Base-by-base conservation (phyloP, 441 rosid genomes). In the Isatis lusitanica region DNA sequence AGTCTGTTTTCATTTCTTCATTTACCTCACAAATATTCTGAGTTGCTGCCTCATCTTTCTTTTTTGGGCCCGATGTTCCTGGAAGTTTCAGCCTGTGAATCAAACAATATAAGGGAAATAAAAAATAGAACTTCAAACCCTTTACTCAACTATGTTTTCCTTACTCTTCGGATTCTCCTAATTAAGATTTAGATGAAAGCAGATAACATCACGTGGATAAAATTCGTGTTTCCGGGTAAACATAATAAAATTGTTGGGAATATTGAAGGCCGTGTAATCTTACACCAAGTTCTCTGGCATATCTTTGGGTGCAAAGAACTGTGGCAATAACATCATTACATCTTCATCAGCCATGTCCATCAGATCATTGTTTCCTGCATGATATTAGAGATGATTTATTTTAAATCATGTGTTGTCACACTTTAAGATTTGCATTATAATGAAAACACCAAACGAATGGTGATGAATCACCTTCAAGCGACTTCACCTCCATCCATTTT, bases 301-400 rank as follows among this genome's bases (percentile, higher is more conserved):
- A 81, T 95, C 98, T 85, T 93, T 90, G 28, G 84, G 84, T 43
- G 99, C 79, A 77, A 95, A 95, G 75, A 88, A 80, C 18, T 92
- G 92, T 33, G 99, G 98, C 78, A 90, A 77, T 56, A 95, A 68
- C 81, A 90, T 86, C 96, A 93, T 87, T 61, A 87, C 81, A 81
- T 88, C 94, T 71, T 95, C 98, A 53, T 85, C 87, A 78, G 88
- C 98, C 74, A 85, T 58, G 78, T 84, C 94, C 86, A 84, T 83
- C 52, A 89, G 81, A 79, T 86, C 87, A 63, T 66, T 81, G 60
- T 85, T 83, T 55, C 79, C 98, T 89, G 64, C 66, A 56, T 56
- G 40, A 71, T 6, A 63, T 43, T 7, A 31, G 24, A 61, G 6
- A 69, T 53, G 33, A 47, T 13, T 8, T 58, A 7, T 31, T 55